Base-by-base conservation (phyloP, 1,139 yeast species). In the Eremothecium sinecaudum region DNA sequence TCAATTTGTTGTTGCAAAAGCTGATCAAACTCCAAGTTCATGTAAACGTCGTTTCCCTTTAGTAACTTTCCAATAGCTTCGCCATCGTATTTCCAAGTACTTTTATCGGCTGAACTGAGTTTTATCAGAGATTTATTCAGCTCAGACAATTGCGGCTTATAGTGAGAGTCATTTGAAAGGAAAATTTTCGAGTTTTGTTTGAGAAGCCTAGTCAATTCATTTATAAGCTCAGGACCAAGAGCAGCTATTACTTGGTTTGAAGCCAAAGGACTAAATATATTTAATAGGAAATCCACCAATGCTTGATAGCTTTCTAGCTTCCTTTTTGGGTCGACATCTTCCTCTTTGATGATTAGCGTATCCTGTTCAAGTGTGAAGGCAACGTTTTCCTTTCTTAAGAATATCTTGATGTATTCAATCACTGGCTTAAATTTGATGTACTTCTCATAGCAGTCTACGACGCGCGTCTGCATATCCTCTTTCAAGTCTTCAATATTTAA, bases 21-120 rank as follows among this genome's bases (percentile, higher is more conserved):
- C 27, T 44, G 43, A 29, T 55, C 60, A 14, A 54, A 18, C 20
- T 45, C 34, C 4, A 54, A 36, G 33, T 44, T 51, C 21, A 36
- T 38, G 31, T 43, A 47, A 4, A 53, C 33, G 26, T 44, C 43
- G 19, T 45, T 42, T 31, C 50, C 50, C 18, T 41, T 36, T 7
- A 55, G 34, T 17, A 52, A 32, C 14, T 39, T 33, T 10, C 35
- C 38, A 3, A 54, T 31, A 12, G 46, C 48, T 11, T 35, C 30
- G 1, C 39, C 44, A 20, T 40, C 33, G 31, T 45, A 50, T 3
- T 17, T 12, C 53, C 54, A 52, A 4, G 9, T 7, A 5, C 34
- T 28, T 3, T 20, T 30, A 2, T 36, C 16, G 1, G 26, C 26
- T 2, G 33, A 12, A 0, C 53, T 42, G 9, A 55, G 17, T 4